A percentile compares a stretch with the other conserved stretches of the same genome.
phyloP scores from a whole-genome alignment of 805 yeast genomes.

The Starmerella floris region DNA sequence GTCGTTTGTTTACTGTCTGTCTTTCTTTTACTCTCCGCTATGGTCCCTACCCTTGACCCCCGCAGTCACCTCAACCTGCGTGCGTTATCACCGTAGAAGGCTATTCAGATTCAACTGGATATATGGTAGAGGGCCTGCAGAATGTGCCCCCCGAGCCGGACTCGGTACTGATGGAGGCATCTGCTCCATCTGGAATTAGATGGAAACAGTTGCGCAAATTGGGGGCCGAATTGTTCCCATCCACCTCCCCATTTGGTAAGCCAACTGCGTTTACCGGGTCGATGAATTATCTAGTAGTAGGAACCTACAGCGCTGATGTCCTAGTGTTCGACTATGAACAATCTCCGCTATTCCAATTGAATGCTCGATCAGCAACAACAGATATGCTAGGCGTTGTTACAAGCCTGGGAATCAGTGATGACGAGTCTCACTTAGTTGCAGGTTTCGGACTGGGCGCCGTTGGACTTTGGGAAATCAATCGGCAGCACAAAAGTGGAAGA shows the following conservation, averaged over 20 bases:
- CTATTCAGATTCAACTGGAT: too few species aligned
- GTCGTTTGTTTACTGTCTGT: too few species aligned
- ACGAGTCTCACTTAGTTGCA: slow-evolving; percentile 54
- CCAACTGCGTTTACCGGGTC: slow-evolving; percentile 33
- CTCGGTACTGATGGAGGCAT: background rate
- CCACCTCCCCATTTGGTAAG: slow-evolving; percentile 36
- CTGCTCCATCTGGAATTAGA: background rate
- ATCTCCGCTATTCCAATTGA: slow-evolving; percentile 35
- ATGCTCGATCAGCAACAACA: slow-evolving; percentile 24
- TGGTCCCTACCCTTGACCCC: too few species aligned
- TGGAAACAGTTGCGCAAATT: slow-evolving; percentile 34
- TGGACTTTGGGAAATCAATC: slow-evolving; percentile 46
- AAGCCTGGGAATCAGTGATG: slow-evolving; percentile 46
- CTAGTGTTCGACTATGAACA: slow-evolving; percentile 61
- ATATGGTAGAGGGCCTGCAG: background rate
- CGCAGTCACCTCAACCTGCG: too few species aligned
- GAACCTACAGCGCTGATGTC: slow-evolving; percentile 55
- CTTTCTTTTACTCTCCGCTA: too few species aligned
- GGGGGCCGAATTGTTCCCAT: slow-evolving; percentile 28
- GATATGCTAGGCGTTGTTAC: slow-evolving; percentile 37
- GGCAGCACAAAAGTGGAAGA: background rate
- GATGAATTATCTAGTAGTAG: slow-evolving; percentile 34
- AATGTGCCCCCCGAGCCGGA: slow-evolving; percentile 2
- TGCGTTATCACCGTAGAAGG: too few species aligned
- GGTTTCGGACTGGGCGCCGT: slow-evolving; percentile 58